Conservation (phyloP, 73 alveolate species). For the Blepharisma stoltei region DNA sequence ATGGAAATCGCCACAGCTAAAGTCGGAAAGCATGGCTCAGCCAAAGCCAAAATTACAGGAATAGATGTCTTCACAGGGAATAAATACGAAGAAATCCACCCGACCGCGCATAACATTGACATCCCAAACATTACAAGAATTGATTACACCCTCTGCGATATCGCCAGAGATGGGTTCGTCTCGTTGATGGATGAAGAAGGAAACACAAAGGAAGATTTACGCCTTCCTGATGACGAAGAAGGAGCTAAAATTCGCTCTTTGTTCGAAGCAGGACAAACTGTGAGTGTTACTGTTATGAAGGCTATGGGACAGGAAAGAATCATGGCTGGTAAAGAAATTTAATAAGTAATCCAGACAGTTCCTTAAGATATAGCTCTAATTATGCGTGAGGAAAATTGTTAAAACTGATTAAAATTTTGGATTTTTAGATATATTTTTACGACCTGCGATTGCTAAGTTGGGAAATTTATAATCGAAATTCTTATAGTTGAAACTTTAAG, state of each 20-base stretch:
- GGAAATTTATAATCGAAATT: too few relatives aligned
- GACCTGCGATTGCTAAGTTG: too few relatives aligned
- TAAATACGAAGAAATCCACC: slow-evolving; percentile 82
- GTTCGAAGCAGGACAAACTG: slow-evolving; percentile 74
- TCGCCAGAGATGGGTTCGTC: slow-evolving; percentile 77
- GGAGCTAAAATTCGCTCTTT: slow-evolving; percentile 54
- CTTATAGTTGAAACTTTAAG: too few relatives aligned
- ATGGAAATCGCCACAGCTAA: slow-evolving; percentile 78
- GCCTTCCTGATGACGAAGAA: slow-evolving; percentile 80
- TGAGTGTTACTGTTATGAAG: slow-evolving; percentile 70
- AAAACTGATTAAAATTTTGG: too few relatives aligned
- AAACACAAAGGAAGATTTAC: slow-evolving; percentile 80
- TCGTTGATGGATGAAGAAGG: slow-evolving; percentile 85
- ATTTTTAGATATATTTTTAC: too few relatives aligned
- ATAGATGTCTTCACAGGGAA: slow-evolving; percentile 85
- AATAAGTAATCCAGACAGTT: neutral
- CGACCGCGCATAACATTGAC: slow-evolving; percentile 87
- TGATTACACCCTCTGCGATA: slow-evolving; percentile 72
- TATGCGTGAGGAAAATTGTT: too few relatives aligned
- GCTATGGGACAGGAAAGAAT: slow-evolving; percentile 84
- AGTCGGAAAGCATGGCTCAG: slow-evolving; percentile 94
- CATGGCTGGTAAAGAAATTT: slow-evolving; percentile 69
- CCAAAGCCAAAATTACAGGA: slow-evolving; percentile 91
- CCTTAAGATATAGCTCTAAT: too few relatives aligned
- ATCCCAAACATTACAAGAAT: slow-evolving; percentile 83